Evolutionary conservation across 805 yeast species (phyloP).

Genomic region (Wickerhamomyces silvicola): DNA sequence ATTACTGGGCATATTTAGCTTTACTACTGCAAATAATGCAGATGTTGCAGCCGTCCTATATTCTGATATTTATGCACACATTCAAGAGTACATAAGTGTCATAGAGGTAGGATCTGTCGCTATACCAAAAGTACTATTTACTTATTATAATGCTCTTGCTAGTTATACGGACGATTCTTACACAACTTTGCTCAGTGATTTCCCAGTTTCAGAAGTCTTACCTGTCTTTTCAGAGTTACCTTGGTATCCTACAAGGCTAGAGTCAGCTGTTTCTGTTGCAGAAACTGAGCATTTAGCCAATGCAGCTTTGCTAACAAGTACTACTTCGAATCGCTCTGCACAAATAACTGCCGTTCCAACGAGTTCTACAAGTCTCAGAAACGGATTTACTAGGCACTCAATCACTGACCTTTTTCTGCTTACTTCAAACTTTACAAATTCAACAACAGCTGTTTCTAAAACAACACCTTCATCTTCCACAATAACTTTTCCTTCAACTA

Average conservation of each 20-base stretch:
- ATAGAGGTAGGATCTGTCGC: conserved; percentile 2
- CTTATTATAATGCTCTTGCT: conserved; percentile 9
- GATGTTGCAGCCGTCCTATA: too few relatives aligned
- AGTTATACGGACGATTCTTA: conserved; percentile 23
- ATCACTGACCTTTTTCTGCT: too few relatives aligned
- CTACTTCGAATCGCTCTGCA: neutral
- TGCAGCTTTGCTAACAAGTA: neutral
- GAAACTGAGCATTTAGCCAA: conserved; percentile 20
- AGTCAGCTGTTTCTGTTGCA: conserved; percentile 8
- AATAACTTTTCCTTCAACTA: neutral
- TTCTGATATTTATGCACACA: too few relatives aligned
- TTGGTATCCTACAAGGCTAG: conserved; percentile 24
- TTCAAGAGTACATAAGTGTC: too few relatives aligned
- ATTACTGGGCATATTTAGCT: too few relatives aligned
- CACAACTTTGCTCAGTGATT: conserved; percentile 16
- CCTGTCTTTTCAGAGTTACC: conserved; percentile 17
- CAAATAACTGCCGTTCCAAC: neutral
- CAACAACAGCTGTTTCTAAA: too few relatives aligned
- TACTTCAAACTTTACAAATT: too few relatives aligned
- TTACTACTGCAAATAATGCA: too few relatives aligned
- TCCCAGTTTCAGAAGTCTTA: conserved; percentile 13
- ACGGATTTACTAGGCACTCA: neutral
- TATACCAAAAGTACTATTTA: conserved; percentile 17
- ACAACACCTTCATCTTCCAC: too few relatives aligned
- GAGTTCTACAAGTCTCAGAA: conserved; percentile 1